Conservation (phyloP, 2,329 filamentous ascomycete genomes). For the Diaporthe citrichinensis region DNA sequence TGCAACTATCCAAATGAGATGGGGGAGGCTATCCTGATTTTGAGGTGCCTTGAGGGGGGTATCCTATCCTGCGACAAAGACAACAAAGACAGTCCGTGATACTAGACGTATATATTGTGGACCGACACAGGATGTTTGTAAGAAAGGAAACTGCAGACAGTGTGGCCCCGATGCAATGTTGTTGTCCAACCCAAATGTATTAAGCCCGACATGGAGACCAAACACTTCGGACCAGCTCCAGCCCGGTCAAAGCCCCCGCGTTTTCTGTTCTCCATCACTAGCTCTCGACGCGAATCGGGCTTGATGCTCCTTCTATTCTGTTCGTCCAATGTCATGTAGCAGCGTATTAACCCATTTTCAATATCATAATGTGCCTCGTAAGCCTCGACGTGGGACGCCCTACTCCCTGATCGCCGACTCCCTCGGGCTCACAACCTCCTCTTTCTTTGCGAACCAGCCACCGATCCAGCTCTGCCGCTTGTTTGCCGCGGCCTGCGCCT, state of each 20-base stretch:
- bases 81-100: conserved; percentile 10
- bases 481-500: conserved; percentile 59
- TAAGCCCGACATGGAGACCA: conserved; percentile 29
- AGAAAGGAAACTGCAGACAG: conserved; percentile 7
- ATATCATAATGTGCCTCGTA: conserved; percentile 34
- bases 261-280: conserved; percentile 21
- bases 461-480: conserved; percentile 78
- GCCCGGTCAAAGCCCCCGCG: conserved; percentile 15
- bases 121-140: conserved; percentile 19
- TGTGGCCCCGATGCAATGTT: conserved; percentile 12
- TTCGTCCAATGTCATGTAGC: conserved; percentile 36
- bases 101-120: conserved; percentile 31
- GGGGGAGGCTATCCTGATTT: conserved; percentile 2
- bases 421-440: conserved; percentile 33
- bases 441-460: conserved; percentile 42
- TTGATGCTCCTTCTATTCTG: conserved; percentile 32
- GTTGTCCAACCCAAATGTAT: conserved; percentile 30
- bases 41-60: conserved; percentile 33
- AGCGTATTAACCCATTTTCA: conserved; percentile 39
- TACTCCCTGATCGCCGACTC: conserved; percentile 41
- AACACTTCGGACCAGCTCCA: conserved; percentile 31
- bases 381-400: background rate
- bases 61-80: conserved; percentile 38
- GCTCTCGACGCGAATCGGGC: conserved; percentile 29
- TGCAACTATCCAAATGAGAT: conserved; percentile 32